Base-by-base conservation (phyloP, 2,329 filamentous ascomycete species). In the Chaetomiaceae sp. region DNA sequence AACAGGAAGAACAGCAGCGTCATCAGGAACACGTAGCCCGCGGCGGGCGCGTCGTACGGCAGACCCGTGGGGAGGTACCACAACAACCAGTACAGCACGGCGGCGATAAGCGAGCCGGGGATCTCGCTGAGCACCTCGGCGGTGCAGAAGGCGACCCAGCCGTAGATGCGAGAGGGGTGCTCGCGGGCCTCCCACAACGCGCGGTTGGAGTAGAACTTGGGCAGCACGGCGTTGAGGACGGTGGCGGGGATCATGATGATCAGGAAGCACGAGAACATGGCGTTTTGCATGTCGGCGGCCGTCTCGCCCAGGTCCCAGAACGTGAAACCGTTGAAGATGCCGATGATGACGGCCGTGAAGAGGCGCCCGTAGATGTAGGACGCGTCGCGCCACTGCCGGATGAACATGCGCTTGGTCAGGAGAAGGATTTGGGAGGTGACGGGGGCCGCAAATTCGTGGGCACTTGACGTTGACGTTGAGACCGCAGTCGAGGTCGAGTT, bases 11-110 rank as follows among this genome's bases (percentile, higher is more conserved):
- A 90, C 0, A 92, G 75, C 62, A 91, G 70, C 0, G 79, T 80
- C 85, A 93, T 90, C 21, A 92, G 69, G 70, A 86, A 92, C 14
- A 85, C 79, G 65, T 91, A 92, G 12, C 87, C 88, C 0, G 86
- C 79, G 0, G 79, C 79, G 1, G 76, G 75, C 30, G 79, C 77
- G 54, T 86, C 79, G 0, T 75, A 75, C 0, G 87, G 85, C 1
- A 91, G 71, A 0, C 88, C 87, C 0, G 83, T 79, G 0, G 86
- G 79, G 66, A 79, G 92, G 69, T 92, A 85, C 83, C 82, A 87
- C 59, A 79, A 79, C 54, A 76, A 68, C 62, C 75, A 87, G 68
- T 85, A 87, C 20, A 87, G 63, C 0, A 76, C 80, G 0, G 82
- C 86, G 0, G 82, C 80, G 4, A 87, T 63, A 12, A 89, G 68